phyloP scores from a whole-genome alignment of 164 flowering plant genomes.

The Tetracentron sinense region DNA sequence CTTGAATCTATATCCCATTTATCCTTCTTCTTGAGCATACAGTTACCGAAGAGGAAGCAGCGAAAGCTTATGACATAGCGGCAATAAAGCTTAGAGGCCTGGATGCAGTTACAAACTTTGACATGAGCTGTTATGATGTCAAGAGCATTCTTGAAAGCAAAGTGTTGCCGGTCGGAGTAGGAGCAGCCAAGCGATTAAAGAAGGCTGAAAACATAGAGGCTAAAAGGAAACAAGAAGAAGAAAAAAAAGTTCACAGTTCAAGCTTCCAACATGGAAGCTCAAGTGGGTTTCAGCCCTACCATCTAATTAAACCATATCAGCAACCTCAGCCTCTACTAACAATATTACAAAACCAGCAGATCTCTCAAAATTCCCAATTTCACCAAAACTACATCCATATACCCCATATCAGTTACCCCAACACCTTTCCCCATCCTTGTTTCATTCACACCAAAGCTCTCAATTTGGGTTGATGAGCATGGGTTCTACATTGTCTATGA shows the following conservation, averaged over 20 bases:
- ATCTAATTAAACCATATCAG: conserved; percentile 40
- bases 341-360: too few relatives aligned
- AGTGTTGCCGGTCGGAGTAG: conserved; percentile 73
- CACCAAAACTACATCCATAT: too few relatives aligned
- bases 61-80: conserved; percentile 88
- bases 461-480: too few relatives aligned
- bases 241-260: conserved; percentile 45
- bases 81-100: conserved; percentile 84
- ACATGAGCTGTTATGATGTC: conserved; percentile 79
- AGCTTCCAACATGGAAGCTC: conserved; percentile 31
- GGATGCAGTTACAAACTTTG: conserved; percentile 83
- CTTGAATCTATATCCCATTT: too few relatives aligned
- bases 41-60: conserved; percentile 95
- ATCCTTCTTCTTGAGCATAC: neutral
- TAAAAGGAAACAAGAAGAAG: conserved; percentile 54
- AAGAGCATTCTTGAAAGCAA: conserved; percentile 75
- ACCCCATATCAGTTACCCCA: too few relatives aligned
- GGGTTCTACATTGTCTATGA: too few relatives aligned
- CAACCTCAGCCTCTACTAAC: too few relatives aligned
- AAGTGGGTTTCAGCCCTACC: conserved; percentile 39
- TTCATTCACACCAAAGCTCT: too few relatives aligned
- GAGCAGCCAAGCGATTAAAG: conserved; percentile 69
- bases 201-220: conserved; percentile 72
- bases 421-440: too few relatives aligned
- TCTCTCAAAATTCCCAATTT: too few relatives aligned